Base-by-base conservation (phyloP, 768 basidiomycete species). In the Lentinula lateritia region DNA sequence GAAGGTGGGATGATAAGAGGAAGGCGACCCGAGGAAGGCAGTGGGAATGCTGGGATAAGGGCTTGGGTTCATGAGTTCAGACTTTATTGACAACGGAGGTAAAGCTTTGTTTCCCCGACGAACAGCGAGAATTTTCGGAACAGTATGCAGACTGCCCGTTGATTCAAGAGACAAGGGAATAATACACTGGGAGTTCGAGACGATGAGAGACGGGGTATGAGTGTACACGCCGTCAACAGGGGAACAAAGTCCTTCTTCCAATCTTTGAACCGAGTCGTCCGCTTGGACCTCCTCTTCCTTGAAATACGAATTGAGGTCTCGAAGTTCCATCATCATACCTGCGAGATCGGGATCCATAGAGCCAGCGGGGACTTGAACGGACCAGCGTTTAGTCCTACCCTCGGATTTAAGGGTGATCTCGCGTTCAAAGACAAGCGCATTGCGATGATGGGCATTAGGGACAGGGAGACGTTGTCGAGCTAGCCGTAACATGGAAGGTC, bases 11-110 rank as follows among this genome's bases (percentile, higher is more conserved):
- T 70, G 70, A 62, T 76, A 72, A n/a, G 63, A 65, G 12, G 76
- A 74, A n/a, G 76, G 75, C 28, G 76, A 74, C 3, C 79, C 78
- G 13, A 78, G 64, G 63, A 79, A 78, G 38, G 78, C 76, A 16
- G 78, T 76, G 34, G 80, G 79, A 50, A 79, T 76, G 42, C 69
- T 72, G 34, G 79, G 77, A 69, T 80, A 79, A 4, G 62, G 28
- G 39, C 35, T 41, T 20, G 39, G 23, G 6, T 63, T 56, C 1
- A 58, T 34, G 43, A 63, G 54, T 6, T 54, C 57, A 28, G 62
- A 59, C 52, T 68, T 70, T 18, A 68, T 57, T 9, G 68, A 62
- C 18, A 79, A 62, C 1, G 74, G 72, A 18, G 78, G 67, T 43
- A 72, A 72, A 6, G 69, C 56, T 39, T 65, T 68, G 61, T 73